Evolutionary conservation across 169 alveolate species (phyloP).

Genomic region (Fabrea salina): DNA sequence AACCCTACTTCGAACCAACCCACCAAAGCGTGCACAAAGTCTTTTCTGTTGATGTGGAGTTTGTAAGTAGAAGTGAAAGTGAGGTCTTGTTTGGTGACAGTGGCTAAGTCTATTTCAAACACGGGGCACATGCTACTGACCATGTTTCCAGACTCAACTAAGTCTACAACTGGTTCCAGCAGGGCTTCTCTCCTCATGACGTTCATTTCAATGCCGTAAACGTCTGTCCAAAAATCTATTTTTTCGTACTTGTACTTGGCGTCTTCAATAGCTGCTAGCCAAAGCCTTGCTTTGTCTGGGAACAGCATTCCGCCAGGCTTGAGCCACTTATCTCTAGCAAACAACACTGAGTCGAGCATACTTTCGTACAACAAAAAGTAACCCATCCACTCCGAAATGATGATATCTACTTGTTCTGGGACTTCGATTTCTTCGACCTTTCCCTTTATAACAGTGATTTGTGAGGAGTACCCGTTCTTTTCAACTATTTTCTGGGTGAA

Average conservation of each 20-base stretch:
- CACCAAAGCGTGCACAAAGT: slow-evolving; percentile 81
- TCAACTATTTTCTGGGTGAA: slow-evolving; percentile 89
- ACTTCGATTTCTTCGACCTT: slow-evolving; percentile 95
- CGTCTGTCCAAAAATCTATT: slow-evolving; percentile 94
- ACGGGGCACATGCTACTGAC: slow-evolving; percentile 46
- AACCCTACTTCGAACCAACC: slow-evolving; percentile 93
- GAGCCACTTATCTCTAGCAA: slow-evolving; percentile 97
- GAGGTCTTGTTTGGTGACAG: slow-evolving; percentile 88
- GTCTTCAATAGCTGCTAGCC: slow-evolving; percentile 96
- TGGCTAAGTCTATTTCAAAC: slow-evolving; percentile 88
- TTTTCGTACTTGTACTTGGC: slow-evolving; percentile 92
- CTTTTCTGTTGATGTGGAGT: slow-evolving; percentile 63
- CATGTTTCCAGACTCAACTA: slow-evolving; percentile 63
- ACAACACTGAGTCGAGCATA: slow-evolving; percentile 95
- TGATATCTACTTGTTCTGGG: slow-evolving; percentile 96
- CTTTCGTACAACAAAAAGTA: slow-evolving; percentile 96
- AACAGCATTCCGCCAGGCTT: slow-evolving; percentile 92
- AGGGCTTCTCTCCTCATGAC: slow-evolving; percentile 84
- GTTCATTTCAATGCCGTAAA: slow-evolving; percentile 94
- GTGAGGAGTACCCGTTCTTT: slow-evolving; percentile 86
- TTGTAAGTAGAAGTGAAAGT: slow-evolving; percentile 87
- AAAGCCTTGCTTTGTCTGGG: slow-evolving; percentile 95
- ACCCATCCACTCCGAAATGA: slow-evolving; percentile 99
- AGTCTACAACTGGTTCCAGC: slow-evolving; percentile 96
- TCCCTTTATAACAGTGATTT: slow-evolving; percentile 92